Evolutionary conservation across 768 basidiomycete genomes (phyloP).

Genomic region (Clitopilus passeckerianus): DNA sequence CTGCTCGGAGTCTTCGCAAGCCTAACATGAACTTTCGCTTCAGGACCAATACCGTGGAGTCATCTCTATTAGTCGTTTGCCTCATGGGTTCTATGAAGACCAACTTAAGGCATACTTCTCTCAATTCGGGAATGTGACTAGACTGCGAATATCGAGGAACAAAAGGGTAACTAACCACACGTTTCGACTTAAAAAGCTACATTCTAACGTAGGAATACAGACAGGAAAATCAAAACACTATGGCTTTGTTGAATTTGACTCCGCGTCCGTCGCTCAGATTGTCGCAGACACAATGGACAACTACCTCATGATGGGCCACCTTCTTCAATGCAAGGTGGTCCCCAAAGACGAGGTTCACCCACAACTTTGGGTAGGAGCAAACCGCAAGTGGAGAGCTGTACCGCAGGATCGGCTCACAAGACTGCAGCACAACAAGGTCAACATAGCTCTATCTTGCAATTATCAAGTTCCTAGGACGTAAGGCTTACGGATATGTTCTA

Average conservation of each 20-base stretch:
- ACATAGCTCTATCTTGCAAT: not conserved
- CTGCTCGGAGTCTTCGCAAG: not conserved
- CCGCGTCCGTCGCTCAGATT: conserved; percentile 84
- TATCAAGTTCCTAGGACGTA: not conserved
- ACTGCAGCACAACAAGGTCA: conserved; percentile 79
- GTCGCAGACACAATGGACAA: conserved; percentile 99
- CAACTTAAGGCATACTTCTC: conserved; percentile 90
- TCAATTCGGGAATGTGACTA: conserved; percentile 89
- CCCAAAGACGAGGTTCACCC: conserved; percentile 90
- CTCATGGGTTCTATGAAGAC: conserved; percentile 97
- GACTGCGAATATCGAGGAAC: conserved; percentile 87
- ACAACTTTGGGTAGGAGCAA: conserved; percentile 95
- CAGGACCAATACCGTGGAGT: conserved; percentile 71
- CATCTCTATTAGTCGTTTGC: conserved; percentile 84
- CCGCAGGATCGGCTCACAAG: conserved; percentile 71
- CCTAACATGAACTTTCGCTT: not conserved
- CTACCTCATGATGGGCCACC: conserved; percentile 92
- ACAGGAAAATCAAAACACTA: conserved; percentile 97
- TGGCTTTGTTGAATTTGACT: conserved; percentile 93
- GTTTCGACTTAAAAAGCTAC: not conserved
- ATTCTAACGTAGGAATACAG: conserved; percentile 42
- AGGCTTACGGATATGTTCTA: not conserved
- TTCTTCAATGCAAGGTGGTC: conserved; percentile 86
- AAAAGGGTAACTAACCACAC: conserved; percentile 65
- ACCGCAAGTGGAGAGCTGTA: conserved; percentile 81